Conservation (phyloP, 2,329 filamentous ascomycete species). For the Bipolaris victoriae region DNA sequence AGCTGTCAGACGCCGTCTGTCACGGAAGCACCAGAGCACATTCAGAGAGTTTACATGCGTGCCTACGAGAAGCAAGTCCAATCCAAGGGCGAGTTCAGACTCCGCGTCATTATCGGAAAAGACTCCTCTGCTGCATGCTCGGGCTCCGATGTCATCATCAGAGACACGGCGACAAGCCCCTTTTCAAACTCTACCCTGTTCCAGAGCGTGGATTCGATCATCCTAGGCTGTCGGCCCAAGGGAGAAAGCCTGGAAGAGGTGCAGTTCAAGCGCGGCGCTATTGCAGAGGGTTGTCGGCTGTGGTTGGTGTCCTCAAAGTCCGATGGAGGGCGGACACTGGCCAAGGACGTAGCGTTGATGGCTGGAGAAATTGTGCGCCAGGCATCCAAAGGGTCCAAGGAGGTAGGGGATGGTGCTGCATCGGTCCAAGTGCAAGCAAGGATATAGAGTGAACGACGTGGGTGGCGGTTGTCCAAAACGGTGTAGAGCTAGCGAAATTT, state of each 20-base stretch:
- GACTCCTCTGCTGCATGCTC: conserved; percentile 34
- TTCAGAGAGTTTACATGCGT: conserved; percentile 43
- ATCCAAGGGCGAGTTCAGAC: conserved; percentile 39
- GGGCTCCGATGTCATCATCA: conserved; percentile 39
- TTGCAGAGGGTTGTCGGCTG: conserved; percentile 37
- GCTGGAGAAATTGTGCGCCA: conserved; percentile 43
- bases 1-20: conserved; percentile 27
- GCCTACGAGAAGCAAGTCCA: conserved; percentile 47
- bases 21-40: conserved; percentile 35
- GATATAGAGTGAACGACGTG: conserved; percentile 28
- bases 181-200: conserved; percentile 32
- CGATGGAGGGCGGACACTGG: conserved; percentile 43
- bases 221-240: conserved; percentile 44
- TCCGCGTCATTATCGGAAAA: conserved; percentile 38
- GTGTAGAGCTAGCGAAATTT: conserved; percentile 29
- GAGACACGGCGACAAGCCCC: conserved; percentile 29
- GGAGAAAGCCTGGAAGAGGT: conserved; percentile 47
- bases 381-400: conserved; percentile 23
- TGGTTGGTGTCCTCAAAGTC: conserved; percentile 44
- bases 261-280: conserved; percentile 46
- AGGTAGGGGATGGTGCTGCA: conserved; percentile 23
- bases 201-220: conserved; percentile 40
- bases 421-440: conserved; percentile 36
- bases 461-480: conserved; percentile 3
- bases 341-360: conserved; percentile 44